These are phyloP conservation scores for Nepenthes alata DNA, from an alignment of 179 eudicot genomes.

Conservation along the genomic window DNA sequence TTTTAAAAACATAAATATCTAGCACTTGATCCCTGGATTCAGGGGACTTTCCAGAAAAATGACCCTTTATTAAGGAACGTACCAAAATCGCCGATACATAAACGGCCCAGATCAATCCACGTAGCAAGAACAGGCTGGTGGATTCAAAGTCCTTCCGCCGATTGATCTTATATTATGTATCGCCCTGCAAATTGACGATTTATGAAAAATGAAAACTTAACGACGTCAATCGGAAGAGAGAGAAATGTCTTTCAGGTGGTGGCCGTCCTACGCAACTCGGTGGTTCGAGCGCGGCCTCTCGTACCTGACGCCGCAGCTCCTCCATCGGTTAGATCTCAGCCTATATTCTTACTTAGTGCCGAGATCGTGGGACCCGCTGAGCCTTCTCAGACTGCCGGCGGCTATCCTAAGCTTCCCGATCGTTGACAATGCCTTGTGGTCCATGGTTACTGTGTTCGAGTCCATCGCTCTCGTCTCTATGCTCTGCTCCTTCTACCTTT, in stretches of 20 bases:
- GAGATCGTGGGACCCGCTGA: constrained; percentile 12
- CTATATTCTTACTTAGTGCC: constrained; percentile 2
- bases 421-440: constrained; percentile 45
- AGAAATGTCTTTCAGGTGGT: constrained; percentile 8
- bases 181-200: no score
- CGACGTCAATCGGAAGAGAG: neutral
- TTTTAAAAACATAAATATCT: no score
- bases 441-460: constrained; percentile 39
- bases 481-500: constrained; percentile 58
- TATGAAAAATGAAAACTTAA: no score
- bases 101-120: constrained; percentile 1
- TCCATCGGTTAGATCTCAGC: constrained; percentile 11
- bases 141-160: no score
- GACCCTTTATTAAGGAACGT: no score
- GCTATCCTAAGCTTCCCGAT: constrained; percentile 21
- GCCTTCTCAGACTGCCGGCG: constrained; percentile 24
- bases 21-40: no score
- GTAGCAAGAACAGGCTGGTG: neutral
- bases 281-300: constrained; percentile 8
- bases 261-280: constrained; percentile 5
- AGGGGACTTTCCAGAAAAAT: no score
- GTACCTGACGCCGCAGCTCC: constrained; percentile 5
- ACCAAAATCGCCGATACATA: neutral
- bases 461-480: constrained; percentile 52
- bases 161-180: no score